Evolutionary conservation across 106 monocot genomes (phyloP).

Genomic region (Phalaenopsis equestris): DNA sequence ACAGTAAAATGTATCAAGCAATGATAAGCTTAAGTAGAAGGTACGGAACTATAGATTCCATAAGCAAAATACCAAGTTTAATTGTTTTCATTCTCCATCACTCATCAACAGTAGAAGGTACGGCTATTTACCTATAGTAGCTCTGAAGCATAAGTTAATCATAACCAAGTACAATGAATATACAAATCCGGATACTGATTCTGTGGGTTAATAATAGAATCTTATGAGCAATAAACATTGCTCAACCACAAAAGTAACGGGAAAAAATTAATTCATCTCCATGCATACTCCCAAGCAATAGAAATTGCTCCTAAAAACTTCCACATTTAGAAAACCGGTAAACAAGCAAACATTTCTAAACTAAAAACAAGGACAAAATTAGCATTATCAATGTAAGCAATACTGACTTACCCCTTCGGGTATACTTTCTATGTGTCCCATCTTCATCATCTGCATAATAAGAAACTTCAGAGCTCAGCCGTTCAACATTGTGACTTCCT

Average conservation of each 20-base stretch:
- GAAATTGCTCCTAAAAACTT: not conserved
- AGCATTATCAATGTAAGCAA: not conserved
- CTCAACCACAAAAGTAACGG: not conserved
- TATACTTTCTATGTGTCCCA: slow-evolving; percentile 72
- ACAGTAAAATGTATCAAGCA: no score
- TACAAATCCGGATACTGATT: no score
- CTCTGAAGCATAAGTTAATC: no score
- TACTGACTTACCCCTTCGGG: slow-evolving; percentile 57
- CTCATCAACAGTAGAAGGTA: no score
- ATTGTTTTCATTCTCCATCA: no score
- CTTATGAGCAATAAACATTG: not conserved
- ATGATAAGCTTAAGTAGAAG: no score
- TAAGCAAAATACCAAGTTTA: no score
- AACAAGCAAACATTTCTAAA: not conserved
- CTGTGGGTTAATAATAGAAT: not conserved
- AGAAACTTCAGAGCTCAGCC: slow-evolving; percentile 68
- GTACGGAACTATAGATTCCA: no score
- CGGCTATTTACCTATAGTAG: no score
- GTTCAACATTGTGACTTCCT: slow-evolving; percentile 48
- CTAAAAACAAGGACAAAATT: not conserved
- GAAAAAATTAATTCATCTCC: not conserved
- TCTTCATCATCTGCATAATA: slow-evolving; percentile 99
- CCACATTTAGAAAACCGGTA: not conserved
- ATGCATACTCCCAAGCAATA: not conserved
- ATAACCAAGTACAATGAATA: no score